phyloP scores from a whole-genome alignment of 805 yeast species.

The Komagataella pastoris region DNA sequence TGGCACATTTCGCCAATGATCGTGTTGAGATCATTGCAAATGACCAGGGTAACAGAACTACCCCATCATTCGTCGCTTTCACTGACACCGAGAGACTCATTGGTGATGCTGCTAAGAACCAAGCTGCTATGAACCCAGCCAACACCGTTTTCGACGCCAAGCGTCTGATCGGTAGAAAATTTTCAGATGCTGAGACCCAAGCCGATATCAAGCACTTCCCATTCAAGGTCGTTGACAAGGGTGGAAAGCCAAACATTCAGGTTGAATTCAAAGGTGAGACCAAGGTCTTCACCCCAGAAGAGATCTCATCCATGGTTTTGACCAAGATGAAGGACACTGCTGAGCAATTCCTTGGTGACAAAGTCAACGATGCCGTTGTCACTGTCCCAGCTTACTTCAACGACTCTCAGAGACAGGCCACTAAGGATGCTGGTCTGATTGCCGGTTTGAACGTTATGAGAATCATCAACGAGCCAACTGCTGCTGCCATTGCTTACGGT shows the following conservation, averaged over 20 bases:
- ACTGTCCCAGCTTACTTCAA: slow-evolving; percentile 75
- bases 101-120: slow-evolving; percentile 78
- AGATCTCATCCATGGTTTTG: slow-evolving; percentile 65
- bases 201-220: slow-evolving; percentile 90
- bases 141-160: slow-evolving; percentile 76
- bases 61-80: slow-evolving; percentile 93
- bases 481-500: slow-evolving; percentile 99
- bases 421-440: slow-evolving; percentile 74
- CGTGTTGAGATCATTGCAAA: slow-evolving; percentile 93
- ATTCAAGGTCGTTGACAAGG: slow-evolving; percentile 53
- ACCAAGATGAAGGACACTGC: slow-evolving; percentile 77
- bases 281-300: slow-evolving; percentile 63
- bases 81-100: slow-evolving; percentile 84
- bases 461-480: slow-evolving; percentile 78
- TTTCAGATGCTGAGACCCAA: slow-evolving; percentile 52
- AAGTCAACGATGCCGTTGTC: slow-evolving; percentile 62
- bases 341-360: slow-evolving; percentile 61
- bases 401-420: slow-evolving; percentile 73
- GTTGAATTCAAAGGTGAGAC: slow-evolving; percentile 60
- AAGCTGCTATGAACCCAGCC: slow-evolving; percentile 67
- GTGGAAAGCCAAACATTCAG: slow-evolving; percentile 55
- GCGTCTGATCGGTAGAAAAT: slow-evolving; percentile 74
- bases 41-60: slow-evolving; percentile 97
- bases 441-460: slow-evolving; percentile 69
- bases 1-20: slow-evolving; percentile 86